Conservation (phyloP, 345 rosid species). For the Citrus hindsii region DNA sequence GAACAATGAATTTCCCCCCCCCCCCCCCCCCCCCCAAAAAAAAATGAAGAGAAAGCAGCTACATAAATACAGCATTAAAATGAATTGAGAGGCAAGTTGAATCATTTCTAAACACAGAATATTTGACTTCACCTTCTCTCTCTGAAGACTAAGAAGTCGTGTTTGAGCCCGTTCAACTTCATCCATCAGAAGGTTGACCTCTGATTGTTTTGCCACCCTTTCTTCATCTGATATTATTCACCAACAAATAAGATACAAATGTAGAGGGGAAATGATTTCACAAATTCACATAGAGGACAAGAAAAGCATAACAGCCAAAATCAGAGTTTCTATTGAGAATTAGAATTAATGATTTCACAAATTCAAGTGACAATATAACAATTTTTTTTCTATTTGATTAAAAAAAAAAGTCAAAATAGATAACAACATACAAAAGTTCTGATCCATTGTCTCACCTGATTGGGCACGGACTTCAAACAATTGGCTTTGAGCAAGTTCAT, state of each 20-base stretch:
- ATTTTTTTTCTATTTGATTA: not conserved
- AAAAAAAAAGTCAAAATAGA: not conserved
- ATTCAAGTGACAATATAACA: not conserved
- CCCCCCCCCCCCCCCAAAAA: too few species aligned
- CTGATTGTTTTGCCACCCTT: conserved; percentile 87
- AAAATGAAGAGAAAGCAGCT: not conserved
- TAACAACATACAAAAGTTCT: not conserved
- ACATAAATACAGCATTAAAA: not conserved
- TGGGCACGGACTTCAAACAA: conserved; percentile 92
- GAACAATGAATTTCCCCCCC: not conserved
- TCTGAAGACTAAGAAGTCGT: conserved; percentile 88
- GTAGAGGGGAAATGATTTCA: not conserved
- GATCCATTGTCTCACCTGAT: conserved; percentile 64
- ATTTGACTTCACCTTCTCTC: conserved; percentile 71
- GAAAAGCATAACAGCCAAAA: not conserved
- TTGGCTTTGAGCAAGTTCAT: conserved; percentile 98
- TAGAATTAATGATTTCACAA: not conserved
- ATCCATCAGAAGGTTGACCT: conserved; percentile 92
- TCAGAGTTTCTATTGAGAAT: not conserved
- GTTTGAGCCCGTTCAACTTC: conserved; percentile 99
- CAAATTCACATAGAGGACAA: not conserved
- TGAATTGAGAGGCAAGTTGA: not conserved
- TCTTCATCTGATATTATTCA: conserved; percentile 73
- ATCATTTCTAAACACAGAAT: not conserved
- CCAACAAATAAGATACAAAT: conserved; percentile 1